Evolutionary conservation across 2,329 filamentous ascomycete species (phyloP).

Genomic region (Phialophora tarda): DNA sequence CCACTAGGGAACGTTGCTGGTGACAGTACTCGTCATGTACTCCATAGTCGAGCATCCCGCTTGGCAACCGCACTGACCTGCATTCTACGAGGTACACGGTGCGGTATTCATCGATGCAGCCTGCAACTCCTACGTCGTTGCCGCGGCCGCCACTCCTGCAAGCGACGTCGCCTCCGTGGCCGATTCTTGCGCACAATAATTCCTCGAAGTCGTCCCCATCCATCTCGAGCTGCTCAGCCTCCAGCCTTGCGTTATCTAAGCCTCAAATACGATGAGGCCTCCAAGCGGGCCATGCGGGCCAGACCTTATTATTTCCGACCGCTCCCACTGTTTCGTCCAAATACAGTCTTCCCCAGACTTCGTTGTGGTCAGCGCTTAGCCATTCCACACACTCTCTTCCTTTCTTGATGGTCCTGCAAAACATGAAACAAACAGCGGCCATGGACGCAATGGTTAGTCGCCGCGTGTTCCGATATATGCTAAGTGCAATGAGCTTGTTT

Average conservation of each 20-base stretch:
- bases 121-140: neutral
- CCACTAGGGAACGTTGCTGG: too few relatives aligned
- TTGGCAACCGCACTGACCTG: neutral
- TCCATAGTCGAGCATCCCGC: neutral
- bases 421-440: conserved; percentile 1
- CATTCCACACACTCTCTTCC: neutral
- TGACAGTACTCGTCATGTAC: neutral
- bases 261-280: neutral
- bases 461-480: neutral
- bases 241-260: conserved; percentile 7
- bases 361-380: neutral
- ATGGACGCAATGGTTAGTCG: neutral
- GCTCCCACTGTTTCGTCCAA: neutral
- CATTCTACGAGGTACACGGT: neutral
- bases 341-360: conserved; percentile 7
- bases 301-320: conserved; percentile 1
- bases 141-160: neutral
- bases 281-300: conserved; percentile 5
- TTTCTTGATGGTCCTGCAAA: neutral
- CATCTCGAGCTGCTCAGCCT: conserved; percentile 1
- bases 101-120: neutral
- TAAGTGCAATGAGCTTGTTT: neutral
- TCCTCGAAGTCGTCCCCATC: neutral
- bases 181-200: neutral
- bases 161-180: neutral